phyloP scores from a whole-genome alignment of 2,329 filamentous ascomycete genomes.

The Gnomoniopsis sp. region DNA sequence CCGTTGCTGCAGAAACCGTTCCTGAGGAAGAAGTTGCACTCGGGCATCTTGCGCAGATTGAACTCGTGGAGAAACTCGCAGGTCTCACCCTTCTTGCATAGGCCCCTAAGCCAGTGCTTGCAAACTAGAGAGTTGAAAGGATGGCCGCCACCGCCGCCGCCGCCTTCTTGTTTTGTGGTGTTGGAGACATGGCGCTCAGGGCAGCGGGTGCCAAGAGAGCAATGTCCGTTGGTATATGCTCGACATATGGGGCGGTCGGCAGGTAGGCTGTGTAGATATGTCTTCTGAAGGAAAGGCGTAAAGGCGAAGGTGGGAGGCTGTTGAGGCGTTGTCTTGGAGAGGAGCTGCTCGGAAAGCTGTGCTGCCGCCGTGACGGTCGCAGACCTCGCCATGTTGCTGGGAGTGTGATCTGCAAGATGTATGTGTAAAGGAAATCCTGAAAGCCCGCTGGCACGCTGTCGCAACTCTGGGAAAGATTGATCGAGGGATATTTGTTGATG shows the following conservation, averaged over 20 bases:
- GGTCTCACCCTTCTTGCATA: conserved; percentile 95
- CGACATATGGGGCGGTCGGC: conserved; percentile 79
- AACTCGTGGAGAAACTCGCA: conserved; percentile 99
- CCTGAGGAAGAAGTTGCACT: conserved; percentile 93
- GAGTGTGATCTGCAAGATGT: not conserved
- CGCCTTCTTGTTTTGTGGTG: conserved; percentile 26
- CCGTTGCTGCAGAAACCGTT: conserved; percentile 96
- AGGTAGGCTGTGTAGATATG: conserved; percentile 80
- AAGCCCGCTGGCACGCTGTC: no score
- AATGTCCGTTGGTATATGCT: conserved; percentile 81
- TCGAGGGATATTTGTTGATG: no score
- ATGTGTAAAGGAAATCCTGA: no score
- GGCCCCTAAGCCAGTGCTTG: conserved; percentile 96
- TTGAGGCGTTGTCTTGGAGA: conserved; percentile 50
- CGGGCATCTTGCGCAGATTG: conserved; percentile 96
- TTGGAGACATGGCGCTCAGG: conserved; percentile 71
- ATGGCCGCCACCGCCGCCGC: conserved; percentile 38
- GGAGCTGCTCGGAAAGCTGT: conserved; percentile 44
- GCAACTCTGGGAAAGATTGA: no score
- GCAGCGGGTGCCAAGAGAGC: conserved; percentile 79
- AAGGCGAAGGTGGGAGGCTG: conserved; percentile 70
- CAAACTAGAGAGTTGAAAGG: conserved; percentile 79
- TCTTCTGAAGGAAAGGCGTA: conserved; percentile 77
- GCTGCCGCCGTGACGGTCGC: conserved; percentile 23
- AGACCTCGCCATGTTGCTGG: conserved; percentile 21